These are phyloP conservation scores for Physocladia obscura DNA, from an alignment of 192 early-diverging fungal genomes.

Conservation along the genomic window DNA sequence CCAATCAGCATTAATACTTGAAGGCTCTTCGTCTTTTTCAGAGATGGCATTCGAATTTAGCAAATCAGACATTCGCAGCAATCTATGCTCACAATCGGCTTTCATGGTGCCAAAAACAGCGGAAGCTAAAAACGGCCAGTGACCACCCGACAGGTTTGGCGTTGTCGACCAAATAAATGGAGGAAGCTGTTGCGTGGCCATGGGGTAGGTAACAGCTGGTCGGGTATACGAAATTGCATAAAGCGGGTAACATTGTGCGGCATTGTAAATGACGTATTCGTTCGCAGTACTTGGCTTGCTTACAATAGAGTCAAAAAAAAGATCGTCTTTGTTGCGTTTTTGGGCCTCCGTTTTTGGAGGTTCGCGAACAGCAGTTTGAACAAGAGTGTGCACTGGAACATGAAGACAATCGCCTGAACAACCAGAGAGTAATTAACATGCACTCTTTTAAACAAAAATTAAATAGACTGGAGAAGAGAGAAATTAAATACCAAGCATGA, in stretches of 20 bases:
- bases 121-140: no score
- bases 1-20: no score
- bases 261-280: slow-evolving; percentile 18
- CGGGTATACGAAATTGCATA: slow-evolving; percentile 8
- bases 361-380: neutral
- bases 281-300: neutral
- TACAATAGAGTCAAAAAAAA: slow-evolving; percentile 19
- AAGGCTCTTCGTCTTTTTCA: no score
- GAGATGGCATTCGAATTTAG: no score
- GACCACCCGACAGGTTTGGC: no score
- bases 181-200: neutral
- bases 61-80: no score
- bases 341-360: slow-evolving; percentile 8
- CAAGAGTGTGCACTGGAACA: neutral
- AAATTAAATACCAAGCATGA: no score
- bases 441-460: no score
- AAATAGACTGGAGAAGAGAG: no score
- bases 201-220: neutral
- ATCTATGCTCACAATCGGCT: no score
- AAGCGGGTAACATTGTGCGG: slow-evolving; percentile 1
- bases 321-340: slow-evolving; percentile 13
- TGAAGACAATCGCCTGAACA: slow-evolving; percentile 9
- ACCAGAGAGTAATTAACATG: no score
- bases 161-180: slow-evolving; percentile 12
- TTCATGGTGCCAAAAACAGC: no score